Base-by-base conservation (phyloP, 345 rosid genomes). In the Mercurialis annua region DNA sequence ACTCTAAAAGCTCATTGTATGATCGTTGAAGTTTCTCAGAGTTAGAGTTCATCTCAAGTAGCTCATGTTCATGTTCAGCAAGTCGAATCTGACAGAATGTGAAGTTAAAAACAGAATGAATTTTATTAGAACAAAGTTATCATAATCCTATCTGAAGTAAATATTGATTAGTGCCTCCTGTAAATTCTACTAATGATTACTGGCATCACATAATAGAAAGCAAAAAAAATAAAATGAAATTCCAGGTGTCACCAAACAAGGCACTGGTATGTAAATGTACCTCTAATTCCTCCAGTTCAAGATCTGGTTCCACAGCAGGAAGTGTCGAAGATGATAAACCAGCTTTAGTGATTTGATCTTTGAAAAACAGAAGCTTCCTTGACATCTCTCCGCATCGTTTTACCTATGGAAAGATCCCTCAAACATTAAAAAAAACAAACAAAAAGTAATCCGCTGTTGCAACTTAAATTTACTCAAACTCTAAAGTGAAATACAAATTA, bases 341-440 rank as follows among this genome's bases (percentile, higher is more conserved):
- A 72, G 98, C 98, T 81, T 93, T 93, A 57, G 68, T 80, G 47
- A 87, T 87, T 86, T 93, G 98, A 70, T 93, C 98, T 81, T 84
- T 93, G 66, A 93, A 76, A 81, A 89, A 90, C 18, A 90, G 84
- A 21, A 93, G 80, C 78, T 90, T 93, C 72, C 98, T 89, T 27
- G 96, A 93, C 97, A 90, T 93, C 77, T 93, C 98, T 62, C 90
- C 97, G 31, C 97, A 93, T 58, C 97, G 83, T 74, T 93, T 93
- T 53, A 93, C 96, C 99, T 93, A 74, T 73, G 55, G 73, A 33
- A 56, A 44, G 23, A 62, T 2, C 64, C 68, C 77, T 65, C 27
- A 54, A 66, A 42, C 62, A 79, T 73, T 71, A 69, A 17, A 70
- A 66, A 36, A 31, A 69, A 59, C 73, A 47, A 59, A 10, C 47